These are phyloP conservation scores for Ophiostoma pallidulum DNA, from an alignment of 2,329 filamentous ascomycete genomes.

Conservation along the genomic window DNA sequence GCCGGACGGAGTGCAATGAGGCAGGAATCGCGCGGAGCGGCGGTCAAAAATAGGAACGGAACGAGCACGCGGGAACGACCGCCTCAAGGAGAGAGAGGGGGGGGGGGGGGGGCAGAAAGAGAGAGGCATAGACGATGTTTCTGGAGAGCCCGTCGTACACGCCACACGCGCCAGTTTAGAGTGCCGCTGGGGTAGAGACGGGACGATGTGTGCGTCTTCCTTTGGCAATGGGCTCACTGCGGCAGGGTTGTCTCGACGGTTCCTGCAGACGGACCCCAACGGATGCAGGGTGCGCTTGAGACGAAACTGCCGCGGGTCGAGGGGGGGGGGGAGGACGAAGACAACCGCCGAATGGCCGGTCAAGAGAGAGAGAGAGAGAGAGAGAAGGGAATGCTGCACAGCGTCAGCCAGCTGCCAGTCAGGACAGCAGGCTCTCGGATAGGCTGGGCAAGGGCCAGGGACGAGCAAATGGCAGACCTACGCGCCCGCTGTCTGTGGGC, in stretches of 20 bases:
- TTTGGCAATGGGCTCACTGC: too few relatives aligned
- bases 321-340: background rate
- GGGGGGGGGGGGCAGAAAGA: background rate
- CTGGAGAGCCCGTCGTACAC: too few relatives aligned
- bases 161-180: slow-evolving; percentile 1
- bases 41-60: slow-evolving; percentile 2
- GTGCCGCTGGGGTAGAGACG: background rate
- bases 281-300: background rate
- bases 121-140: too few relatives aligned
- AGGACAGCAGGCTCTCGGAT: background rate
- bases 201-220: too few relatives aligned
- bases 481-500: background rate
- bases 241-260: too few relatives aligned
- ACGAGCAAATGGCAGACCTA: slow-evolving; percentile 1
- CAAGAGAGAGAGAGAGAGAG: too few relatives aligned
- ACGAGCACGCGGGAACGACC: background rate
- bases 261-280: too few relatives aligned
- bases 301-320: background rate
- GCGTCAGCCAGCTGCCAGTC: too few relatives aligned
- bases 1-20: background rate
- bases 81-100: background rate
- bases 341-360: too few relatives aligned
- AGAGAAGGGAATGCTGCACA: too few relatives aligned
- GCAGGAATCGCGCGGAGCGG: background rate
- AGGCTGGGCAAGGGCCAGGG: too few relatives aligned